Evolutionary conservation across 2,329 filamentous ascomycete genomes (phyloP).

Genomic region (Arachnomyces sp.): DNA sequence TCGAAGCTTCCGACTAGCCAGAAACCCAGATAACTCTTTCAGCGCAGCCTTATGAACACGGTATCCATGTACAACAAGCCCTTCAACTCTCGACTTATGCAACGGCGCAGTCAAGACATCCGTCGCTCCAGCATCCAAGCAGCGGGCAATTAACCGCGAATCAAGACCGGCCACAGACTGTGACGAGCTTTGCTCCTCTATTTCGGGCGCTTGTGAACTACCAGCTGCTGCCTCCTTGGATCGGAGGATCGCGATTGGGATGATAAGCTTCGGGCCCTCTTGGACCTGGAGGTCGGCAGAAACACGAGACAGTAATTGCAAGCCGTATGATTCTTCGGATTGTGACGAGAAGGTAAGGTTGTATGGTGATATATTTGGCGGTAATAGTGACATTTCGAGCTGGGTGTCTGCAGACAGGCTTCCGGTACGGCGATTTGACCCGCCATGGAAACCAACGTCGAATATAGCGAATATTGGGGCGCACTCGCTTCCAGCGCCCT

Average conservation of each 20-base stretch:
- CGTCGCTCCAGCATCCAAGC: constrained; percentile 74
- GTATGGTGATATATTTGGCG: constrained; percentile 19
- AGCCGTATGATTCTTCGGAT: constrained; percentile 39
- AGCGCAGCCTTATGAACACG: constrained; percentile 68
- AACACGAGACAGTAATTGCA: constrained; percentile 41
- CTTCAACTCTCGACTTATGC: constrained; percentile 62
- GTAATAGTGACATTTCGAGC: constrained; percentile 24
- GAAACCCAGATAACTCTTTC: constrained; percentile 61
- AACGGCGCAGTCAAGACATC: constrained; percentile 80
- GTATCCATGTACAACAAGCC: constrained; percentile 75
- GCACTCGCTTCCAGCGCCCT: constrained; percentile 36
- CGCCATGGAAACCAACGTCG: constrained; percentile 39
- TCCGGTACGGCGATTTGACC: constrained; percentile 23
- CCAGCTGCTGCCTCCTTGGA: constrained; percentile 24
- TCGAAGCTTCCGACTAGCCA: constrained; percentile 64
- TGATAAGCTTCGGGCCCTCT: constrained; percentile 40
- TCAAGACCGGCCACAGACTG: constrained; percentile 32
- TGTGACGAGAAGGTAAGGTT: constrained; percentile 37
- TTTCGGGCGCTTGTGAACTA: constrained; percentile 20
- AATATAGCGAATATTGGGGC: constrained; percentile 50
- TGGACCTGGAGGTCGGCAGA: constrained; percentile 43
- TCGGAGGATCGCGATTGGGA: constrained; percentile 42
- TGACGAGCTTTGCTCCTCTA: constrained; percentile 13
- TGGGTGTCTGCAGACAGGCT: constrained; percentile 21
- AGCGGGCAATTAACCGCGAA: constrained; percentile 54